Percentiles rank a stretch among this genome's conserved stretches.
These are phyloP conservation scores for Sphenostylis stenocarpa DNA, from an alignment of 306 rosid species.

Conservation along the genomic window DNA sequence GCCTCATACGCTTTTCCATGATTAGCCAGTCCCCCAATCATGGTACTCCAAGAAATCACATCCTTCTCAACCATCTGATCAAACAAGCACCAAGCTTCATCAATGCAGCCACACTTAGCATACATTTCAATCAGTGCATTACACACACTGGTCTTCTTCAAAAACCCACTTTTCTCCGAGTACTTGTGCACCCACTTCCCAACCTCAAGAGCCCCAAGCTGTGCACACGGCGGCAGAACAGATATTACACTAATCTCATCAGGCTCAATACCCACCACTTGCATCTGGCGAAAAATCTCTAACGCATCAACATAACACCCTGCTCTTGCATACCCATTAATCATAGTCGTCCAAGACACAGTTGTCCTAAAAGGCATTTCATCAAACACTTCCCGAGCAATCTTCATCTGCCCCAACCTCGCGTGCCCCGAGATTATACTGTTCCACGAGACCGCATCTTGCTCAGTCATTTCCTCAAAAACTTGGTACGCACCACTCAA, in stretches of 20 bases:
- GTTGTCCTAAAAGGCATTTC: constrained; percentile 70
- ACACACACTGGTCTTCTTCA: constrained; percentile 40
- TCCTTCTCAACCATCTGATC: constrained; percentile 51
- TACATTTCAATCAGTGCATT: constrained; percentile 88
- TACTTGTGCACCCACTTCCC: constrained; percentile 86
- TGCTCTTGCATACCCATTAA: constrained; percentile 61
- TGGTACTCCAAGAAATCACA: constrained; percentile 85
- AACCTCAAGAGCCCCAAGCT: constrained; percentile 77
- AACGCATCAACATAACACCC: constrained; percentile 65
- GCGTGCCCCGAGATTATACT: constrained; percentile 63
- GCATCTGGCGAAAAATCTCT: constrained; percentile 67
- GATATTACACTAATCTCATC: constrained; percentile 75
- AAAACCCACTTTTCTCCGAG: constrained; percentile 47
- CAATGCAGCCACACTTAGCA: constrained; percentile 73
- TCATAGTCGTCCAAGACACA: constrained; percentile 80
- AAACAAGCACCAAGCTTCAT: constrained; percentile 62
- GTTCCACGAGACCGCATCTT: constrained; percentile 76
- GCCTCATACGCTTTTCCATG: constrained; percentile 67
- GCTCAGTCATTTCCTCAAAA: constrained; percentile 60
- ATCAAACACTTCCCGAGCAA: constrained; percentile 60
- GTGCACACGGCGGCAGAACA: constrained; percentile 75
- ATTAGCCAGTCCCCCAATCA: constrained; percentile 74
- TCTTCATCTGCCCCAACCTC: constrained; percentile 58
- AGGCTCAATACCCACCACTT: constrained; percentile 60
- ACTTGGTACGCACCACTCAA: constrained; percentile 51